Evolutionary conservation across 768 basidiomycete species (phyloP).

Genomic region (Tephrocybe sp.): DNA sequence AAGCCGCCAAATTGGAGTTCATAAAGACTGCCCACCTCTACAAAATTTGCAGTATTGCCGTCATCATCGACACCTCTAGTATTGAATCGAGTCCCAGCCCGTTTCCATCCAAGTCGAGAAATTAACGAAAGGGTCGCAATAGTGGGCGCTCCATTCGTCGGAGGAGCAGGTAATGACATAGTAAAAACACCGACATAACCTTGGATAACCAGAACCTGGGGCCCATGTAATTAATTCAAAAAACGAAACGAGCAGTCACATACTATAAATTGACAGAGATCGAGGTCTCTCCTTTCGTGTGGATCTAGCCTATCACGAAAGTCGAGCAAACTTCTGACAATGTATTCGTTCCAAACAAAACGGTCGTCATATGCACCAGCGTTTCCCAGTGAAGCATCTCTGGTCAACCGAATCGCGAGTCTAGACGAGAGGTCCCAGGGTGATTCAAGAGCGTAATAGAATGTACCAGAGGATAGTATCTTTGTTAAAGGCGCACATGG

Average conservation of each 20-base stretch:
- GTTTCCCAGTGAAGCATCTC: conserved; percentile 46
- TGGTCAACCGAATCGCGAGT: conserved; percentile 63
- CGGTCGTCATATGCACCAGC: conserved; percentile 71
- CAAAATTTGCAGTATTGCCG: conserved; percentile 93
- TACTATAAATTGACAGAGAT: conserved; percentile 83
- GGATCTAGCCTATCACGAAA: conserved; percentile 79
- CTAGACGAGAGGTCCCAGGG: conserved; percentile 90
- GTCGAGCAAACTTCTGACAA: conserved; percentile 82
- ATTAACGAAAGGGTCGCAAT: conserved; percentile 79
- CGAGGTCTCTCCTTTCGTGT: conserved; percentile 69
- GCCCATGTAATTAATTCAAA: conserved; percentile 6
- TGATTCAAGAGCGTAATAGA: conserved; percentile 85
- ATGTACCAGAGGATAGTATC: conserved; percentile 87
- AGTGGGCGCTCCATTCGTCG: conserved; percentile 67
- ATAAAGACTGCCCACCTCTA: conserved; percentile 59
- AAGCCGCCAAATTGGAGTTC: conserved; percentile 7
- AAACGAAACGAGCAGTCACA: conserved; percentile 24
- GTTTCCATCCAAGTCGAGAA: conserved; percentile 88
- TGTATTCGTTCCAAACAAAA: conserved; percentile 95
- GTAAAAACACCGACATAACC: conserved; percentile 87
- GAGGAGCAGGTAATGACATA: conserved; percentile 73
- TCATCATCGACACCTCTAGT: conserved; percentile 96
- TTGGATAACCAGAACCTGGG: conserved; percentile 86
- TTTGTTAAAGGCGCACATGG: conserved; percentile 89
- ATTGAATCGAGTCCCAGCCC: conserved; percentile 97